Conservation (phyloP, 371 early-diverging fungal genomes). For the Apophysomyces ossiformis region DNA sequence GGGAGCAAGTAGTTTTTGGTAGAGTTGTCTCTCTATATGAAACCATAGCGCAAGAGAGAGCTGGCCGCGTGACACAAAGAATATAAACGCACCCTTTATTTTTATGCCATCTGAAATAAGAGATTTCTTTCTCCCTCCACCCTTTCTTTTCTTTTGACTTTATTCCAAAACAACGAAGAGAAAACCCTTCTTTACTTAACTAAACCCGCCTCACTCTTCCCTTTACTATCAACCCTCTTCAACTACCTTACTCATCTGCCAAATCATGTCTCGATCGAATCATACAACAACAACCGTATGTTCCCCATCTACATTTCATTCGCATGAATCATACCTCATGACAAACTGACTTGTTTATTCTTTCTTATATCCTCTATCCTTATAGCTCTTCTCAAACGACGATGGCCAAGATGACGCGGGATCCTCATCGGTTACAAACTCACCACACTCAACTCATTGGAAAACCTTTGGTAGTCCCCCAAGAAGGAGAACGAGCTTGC, state of each 20-base stretch:
- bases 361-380: neutral
- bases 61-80: conserved; percentile 10
- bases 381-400: conserved; percentile 16
- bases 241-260: conserved; percentile 10
- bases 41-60: conserved; percentile 1
- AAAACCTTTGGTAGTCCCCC: conserved; percentile 33
- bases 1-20: neutral
- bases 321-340: neutral
- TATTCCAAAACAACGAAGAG: conserved; percentile 2
- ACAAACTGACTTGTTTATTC: neutral
- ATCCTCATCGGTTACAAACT: conserved; percentile 21
- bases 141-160: conserved; percentile 16
- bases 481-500: conserved; percentile 13
- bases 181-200: neutral
- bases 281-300: conserved; percentile 28
- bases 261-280: conserved; percentile 26
- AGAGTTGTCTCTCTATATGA: conserved; percentile 2
- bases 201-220: neutral
- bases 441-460: conserved; percentile 22
- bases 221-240: conserved; percentile 1
- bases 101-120: conserved; percentile 1
- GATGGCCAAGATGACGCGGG: conserved; percentile 15
- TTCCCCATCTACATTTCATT: neutral
- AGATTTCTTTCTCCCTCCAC: conserved; percentile 8
- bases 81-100: conserved; percentile 6